Percentiles rank a stretch among this genome's conserved stretches.
Conservation (phyloP, 257 asterid genomes). For the Przewalskia tangutica region DNA sequence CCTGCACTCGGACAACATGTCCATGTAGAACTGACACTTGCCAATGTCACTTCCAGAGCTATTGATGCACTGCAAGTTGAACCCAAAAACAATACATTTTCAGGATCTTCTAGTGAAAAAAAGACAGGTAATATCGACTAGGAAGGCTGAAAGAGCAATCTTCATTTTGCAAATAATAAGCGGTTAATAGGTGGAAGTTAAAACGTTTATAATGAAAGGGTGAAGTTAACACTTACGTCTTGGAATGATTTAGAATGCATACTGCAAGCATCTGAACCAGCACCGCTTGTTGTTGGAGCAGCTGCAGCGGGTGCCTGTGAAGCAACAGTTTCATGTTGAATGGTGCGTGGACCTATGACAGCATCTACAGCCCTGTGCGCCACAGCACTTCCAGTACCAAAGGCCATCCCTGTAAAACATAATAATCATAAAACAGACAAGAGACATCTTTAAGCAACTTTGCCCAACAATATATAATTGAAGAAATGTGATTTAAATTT, state of each 20-base stretch:
- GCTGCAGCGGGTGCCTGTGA: constrained; percentile 38
- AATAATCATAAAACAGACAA: background rate
- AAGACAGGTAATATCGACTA: background rate
- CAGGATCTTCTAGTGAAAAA: background rate
- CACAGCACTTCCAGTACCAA: constrained; percentile 62
- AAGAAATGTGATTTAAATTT: background rate
- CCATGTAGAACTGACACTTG: constrained; percentile 27
- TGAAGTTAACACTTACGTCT: constrained; percentile 36
- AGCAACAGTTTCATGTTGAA: constrained; percentile 59
- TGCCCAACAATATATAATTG: background rate
- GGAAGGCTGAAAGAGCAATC: background rate
- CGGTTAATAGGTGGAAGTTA: background rate
- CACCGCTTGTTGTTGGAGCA: constrained; percentile 30
- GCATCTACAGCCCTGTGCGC: constrained; percentile 82
- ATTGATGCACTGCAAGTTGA: constrained; percentile 12
- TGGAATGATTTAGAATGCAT: constrained; percentile 60
- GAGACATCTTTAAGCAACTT: background rate
- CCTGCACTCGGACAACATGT: constrained; percentile 23
- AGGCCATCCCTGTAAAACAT: constrained; percentile 43
- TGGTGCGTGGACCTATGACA: constrained; percentile 65
- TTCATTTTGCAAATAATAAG: background rate
- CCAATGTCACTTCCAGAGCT: constrained; percentile 10
- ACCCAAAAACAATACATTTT: background rate
- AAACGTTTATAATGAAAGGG: too few species aligned
- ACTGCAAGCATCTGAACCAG: constrained; percentile 45